Evolutionary conservation across 495 filamentous ascomycete genomes (phyloP).

Genomic region (Talaromyces proteolyticus): DNA sequence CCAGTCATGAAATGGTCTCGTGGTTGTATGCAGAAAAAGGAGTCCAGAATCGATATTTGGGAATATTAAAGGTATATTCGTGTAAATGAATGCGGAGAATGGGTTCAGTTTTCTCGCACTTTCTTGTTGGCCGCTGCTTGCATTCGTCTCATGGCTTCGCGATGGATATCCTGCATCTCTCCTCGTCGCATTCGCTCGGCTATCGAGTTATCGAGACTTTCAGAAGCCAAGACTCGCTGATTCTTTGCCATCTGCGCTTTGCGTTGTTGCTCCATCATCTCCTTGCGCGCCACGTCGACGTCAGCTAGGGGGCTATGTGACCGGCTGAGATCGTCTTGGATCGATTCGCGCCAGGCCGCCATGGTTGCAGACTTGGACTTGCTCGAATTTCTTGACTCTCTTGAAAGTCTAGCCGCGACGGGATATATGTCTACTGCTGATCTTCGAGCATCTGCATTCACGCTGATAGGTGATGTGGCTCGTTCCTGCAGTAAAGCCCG

Average conservation of each 20-base stretch:
- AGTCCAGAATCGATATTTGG: too few relatives aligned
- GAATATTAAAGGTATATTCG: too few relatives aligned
- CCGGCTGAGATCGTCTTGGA: constrained; percentile 53
- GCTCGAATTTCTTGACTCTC: neutral
- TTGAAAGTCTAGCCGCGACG: constrained; percentile 14
- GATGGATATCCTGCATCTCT: constrained; percentile 70
- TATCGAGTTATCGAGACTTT: constrained; percentile 45
- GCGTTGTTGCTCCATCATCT: constrained; percentile 38
- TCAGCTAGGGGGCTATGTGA: constrained; percentile 27
- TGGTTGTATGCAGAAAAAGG: too few relatives aligned
- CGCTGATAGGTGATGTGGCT: neutral
- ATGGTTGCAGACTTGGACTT: constrained; percentile 51
- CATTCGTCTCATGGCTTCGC: constrained; percentile 77
- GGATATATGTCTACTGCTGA: constrained; percentile 8
- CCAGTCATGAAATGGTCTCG: too few relatives aligned
- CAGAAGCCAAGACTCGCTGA: constrained; percentile 34
- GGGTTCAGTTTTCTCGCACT: too few relatives aligned
- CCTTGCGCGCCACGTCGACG: constrained; percentile 17
- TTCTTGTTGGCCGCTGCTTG: constrained; percentile 58
- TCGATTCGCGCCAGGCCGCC: constrained; percentile 68
- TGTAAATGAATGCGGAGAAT: too few relatives aligned
- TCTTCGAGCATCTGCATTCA: constrained; percentile 7
- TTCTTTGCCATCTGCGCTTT: constrained; percentile 32
- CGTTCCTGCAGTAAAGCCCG: constrained; percentile 41
- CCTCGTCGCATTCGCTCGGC: constrained; percentile 73